Evolutionary conservation across 2,329 filamentous ascomycete genomes (phyloP), one percentile per base, ranked within the genome.

Genomic region (Dactylellina leptospora): DNA sequence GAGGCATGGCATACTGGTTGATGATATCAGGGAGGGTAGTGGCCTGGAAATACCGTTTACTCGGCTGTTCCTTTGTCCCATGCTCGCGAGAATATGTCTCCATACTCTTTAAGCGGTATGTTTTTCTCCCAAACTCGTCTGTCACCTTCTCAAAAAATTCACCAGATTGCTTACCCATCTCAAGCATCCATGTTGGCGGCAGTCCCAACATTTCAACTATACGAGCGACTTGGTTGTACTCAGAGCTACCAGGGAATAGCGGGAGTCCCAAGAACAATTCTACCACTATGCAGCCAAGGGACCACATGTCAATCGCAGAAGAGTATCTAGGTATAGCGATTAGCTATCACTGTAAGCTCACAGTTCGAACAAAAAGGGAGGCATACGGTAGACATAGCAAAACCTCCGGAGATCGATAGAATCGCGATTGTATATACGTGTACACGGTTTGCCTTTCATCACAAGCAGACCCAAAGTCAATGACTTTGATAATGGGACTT

Each of bases 281-380:
- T 22, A 99, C 95, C 13, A 99, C 93, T 76, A 99, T 99, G 81
- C 95, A 99, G 59, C 95, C 95, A 45, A 99, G 83, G 3, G 95
- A 99, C 95, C 95, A 99, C 93, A 99, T 99, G 78, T 99, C 95
- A 78, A 99, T 99, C 44, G 95, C 95, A 3, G 95, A 97, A 11
- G 95, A 97, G 80, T 99, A 99, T 23, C 84, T 85, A 73, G 13
- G n/a, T 13, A 38, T 25, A 38, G 4, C 5, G 13, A 25, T 18
- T 23, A 22, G 2, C n/a, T n/a, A n/a, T n/a, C n/a, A n/a, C n/a
- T n/a, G n/a, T n/a, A n/a, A n/a, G n/a, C n/a, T n/a, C n/a, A n/a
- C n/a, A n/a, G n/a, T n/a, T n/a, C n/a, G n/a, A n/a, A n/a, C n/a
- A n/a, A n/a, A n/a, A n/a, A n/a, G n/a, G 27, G 30, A n/a, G 44